Evolutionary conservation across 768 basidiomycete species (phyloP).

Genomic region (Glaciozyma martinii): DNA sequence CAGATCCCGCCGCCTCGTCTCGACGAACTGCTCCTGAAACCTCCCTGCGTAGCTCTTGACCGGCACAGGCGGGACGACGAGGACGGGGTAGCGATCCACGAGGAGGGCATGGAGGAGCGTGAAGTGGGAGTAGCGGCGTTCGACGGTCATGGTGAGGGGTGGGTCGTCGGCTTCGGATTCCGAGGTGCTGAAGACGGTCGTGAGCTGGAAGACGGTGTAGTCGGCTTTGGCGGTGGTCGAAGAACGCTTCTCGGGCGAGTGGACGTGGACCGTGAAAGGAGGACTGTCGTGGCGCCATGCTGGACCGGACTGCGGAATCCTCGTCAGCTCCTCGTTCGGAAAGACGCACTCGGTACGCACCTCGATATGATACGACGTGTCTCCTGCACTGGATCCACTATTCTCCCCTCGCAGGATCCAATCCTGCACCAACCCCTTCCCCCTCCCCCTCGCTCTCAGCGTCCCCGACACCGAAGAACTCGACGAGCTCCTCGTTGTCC

Average conservation of each 20-base stretch:
- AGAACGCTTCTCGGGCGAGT: slow-evolving; percentile 67
- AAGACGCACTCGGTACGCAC: neutral
- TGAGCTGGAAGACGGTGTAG: slow-evolving; percentile 66
- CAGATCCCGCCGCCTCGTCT: slow-evolving; percentile 68
- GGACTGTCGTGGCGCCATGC: slow-evolving; percentile 67
- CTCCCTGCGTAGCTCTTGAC: slow-evolving; percentile 77
- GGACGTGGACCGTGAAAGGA: slow-evolving; percentile 62
- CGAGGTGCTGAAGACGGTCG: slow-evolving; percentile 55
- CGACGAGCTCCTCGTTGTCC: neutral
- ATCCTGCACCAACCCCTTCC: neutral
- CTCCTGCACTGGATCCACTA: slow-evolving; percentile 4
- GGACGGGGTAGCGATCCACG: slow-evolving; percentile 58
- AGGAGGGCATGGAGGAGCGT: slow-evolving; percentile 65
- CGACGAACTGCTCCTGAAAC: slow-evolving; percentile 71
- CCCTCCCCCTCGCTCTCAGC: neutral
- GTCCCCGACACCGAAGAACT: neutral
- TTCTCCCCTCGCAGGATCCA: slow-evolving; percentile 29
- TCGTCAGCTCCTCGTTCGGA: neutral
- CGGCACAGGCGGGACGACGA: slow-evolving; percentile 70
- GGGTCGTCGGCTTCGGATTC: slow-evolving; percentile 13
- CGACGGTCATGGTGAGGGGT: slow-evolving; percentile 55
- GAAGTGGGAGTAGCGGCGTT: slow-evolving; percentile 78
- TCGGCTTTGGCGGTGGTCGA: slow-evolving; percentile 55
- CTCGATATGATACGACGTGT: neutral
- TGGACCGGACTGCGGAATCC: slow-evolving; percentile 38